Evolutionary conservation across 1,139 yeast species (phyloP).

Genomic region (Geotrichum candidum): DNA sequence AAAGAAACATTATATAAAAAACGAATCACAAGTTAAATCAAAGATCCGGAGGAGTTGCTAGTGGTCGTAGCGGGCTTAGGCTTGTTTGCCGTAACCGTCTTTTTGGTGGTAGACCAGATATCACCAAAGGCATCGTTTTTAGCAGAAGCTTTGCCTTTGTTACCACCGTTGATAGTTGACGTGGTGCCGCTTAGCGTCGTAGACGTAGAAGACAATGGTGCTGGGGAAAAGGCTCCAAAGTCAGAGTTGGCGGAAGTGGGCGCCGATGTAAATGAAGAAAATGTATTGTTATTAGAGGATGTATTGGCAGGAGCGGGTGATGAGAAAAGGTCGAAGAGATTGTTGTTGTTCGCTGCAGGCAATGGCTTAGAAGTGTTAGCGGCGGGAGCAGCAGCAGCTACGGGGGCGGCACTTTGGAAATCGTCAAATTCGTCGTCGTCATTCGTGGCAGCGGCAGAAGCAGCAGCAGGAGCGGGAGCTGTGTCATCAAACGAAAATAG

Average conservation of each 20-base stretch:
- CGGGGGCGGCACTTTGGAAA: conserved; percentile 67
- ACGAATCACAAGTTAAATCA: not conserved
- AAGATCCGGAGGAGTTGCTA: conserved; percentile 25
- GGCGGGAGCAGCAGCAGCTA: conserved; percentile 26
- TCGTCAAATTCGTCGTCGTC: conserved; percentile 92
- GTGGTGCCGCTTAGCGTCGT: conserved; percentile 27
- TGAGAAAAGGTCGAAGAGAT: conserved; percentile 26
- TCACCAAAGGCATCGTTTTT: conserved; percentile 77
- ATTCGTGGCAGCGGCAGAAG: conserved; percentile 32
- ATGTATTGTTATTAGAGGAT: conserved; percentile 15
- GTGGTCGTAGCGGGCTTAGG: conserved; percentile 32
- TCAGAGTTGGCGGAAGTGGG: conserved; percentile 23
- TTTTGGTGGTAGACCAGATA: conserved; percentile 46
- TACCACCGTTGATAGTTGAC: conserved; percentile 37
- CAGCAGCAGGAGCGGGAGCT: conserved; percentile 21
- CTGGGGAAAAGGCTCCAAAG: conserved; percentile 21
- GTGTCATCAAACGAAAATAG: conserved; percentile 48
- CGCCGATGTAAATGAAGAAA: conserved; percentile 23
- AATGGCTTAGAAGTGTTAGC: conserved; percentile 27
- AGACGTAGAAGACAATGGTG: conserved; percentile 18
- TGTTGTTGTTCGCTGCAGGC: conserved; percentile 19
- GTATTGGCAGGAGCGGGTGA: conserved; percentile 18
- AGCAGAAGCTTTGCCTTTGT: conserved; percentile 34
- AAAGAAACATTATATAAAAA: not conserved
- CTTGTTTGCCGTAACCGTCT: conserved; percentile 32